A percentile compares a stretch with the other conserved stretches of the same genome.
phyloP scores from a whole-genome alignment of 345 rosid genomes.

The Brassica incana region DNA sequence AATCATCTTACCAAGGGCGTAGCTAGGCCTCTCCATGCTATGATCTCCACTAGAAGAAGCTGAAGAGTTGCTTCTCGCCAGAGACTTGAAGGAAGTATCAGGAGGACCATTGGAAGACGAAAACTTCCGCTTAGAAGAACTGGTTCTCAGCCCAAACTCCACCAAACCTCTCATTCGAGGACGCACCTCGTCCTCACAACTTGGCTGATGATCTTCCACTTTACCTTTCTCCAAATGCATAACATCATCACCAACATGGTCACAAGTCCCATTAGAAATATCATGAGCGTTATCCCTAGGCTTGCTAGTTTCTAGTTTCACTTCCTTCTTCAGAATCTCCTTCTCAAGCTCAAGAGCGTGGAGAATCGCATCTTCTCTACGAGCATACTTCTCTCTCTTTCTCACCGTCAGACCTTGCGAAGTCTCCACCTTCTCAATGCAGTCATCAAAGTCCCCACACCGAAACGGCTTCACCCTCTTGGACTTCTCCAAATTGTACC shows the following conservation, averaged over 20 bases:
- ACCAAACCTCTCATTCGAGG: conserved; percentile 87
- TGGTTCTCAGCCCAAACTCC: conserved; percentile 72
- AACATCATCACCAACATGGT: conserved; percentile 20
- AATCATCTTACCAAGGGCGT: conserved; percentile 58
- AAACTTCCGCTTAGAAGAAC: conserved; percentile 60
- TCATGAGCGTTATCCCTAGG: conserved; percentile 48
- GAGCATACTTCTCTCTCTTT: conserved; percentile 98
- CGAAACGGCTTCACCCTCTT: conserved; percentile 97
- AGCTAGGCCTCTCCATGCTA: conserved; percentile 48
- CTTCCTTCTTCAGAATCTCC: conserved; percentile 57
- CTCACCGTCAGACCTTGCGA: conserved; percentile 71
- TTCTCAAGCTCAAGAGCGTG: conserved; percentile 99
- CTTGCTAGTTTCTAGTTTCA: conserved; percentile 41
- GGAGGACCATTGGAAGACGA: conserved; percentile 44
- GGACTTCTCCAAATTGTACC: conserved; percentile 98
- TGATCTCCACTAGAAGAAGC: conserved; percentile 49
- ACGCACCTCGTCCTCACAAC: conserved; percentile 52
- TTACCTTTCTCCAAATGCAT: conserved; percentile 37
- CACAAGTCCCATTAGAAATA: conserved; percentile 39
- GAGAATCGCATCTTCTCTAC: conserved; percentile 99
- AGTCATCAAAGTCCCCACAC: conserved; percentile 96
- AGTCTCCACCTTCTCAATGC: conserved; percentile 88
- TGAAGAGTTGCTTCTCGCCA: conserved; percentile 44
- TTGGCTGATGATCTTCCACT: conserved; percentile 46
- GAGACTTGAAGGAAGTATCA: conserved; percentile 48